Base-by-base conservation (phyloP, 2,329 filamentous ascomycete genomes). In the Clonostachys solani region DNA sequence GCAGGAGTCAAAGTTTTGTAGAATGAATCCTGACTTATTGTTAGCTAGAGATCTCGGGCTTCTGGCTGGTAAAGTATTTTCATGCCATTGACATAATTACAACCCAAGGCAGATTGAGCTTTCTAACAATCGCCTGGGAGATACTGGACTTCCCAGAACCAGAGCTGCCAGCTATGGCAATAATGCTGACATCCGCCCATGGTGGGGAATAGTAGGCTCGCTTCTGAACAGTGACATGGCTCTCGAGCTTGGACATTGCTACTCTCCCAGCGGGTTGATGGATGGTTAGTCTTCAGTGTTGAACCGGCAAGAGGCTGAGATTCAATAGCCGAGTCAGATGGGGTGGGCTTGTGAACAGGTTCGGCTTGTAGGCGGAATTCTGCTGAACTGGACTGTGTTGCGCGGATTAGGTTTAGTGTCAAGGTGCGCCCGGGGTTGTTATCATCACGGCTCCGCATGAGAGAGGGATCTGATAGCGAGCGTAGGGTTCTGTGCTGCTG, bases 161-260 rank as follows among this genome's bases (percentile, higher is more conserved):
- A 29, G 92, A 97, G 68, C 89, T 94, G 36, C 94, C 94, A 54
- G 94, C 92, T 58, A 99, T 87, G 44, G 91, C 94, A 64, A 99
- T 96, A 60, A 99, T 96, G 71, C 89, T 92, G 57, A 96, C 84
- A 68, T 97, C 88, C 45, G 88, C 89, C 94, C 94, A 99, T 65
- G 94, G 94, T 51, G 94, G 94, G 52, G 86, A 87, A 69, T 97
- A 99, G 57, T 91, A 87, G 53, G 83, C 84, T 61, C 77, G 68
- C 55, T 75, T 78, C 54, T 77, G 72, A 42, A 83, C 70, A 15
- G 75, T 74, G 53, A 71, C 65, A 64, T 73, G 69, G 47, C 64
- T 68, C 52, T 69, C 66, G 35, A 65, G 53, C 42, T 56, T 56
- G 34, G 58, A 56, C 62, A 64, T 64, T 34, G 37, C 29, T 45